phyloP scores from a whole-genome alignment of 140 eudicot species.

The Senecio squalidus region DNA sequence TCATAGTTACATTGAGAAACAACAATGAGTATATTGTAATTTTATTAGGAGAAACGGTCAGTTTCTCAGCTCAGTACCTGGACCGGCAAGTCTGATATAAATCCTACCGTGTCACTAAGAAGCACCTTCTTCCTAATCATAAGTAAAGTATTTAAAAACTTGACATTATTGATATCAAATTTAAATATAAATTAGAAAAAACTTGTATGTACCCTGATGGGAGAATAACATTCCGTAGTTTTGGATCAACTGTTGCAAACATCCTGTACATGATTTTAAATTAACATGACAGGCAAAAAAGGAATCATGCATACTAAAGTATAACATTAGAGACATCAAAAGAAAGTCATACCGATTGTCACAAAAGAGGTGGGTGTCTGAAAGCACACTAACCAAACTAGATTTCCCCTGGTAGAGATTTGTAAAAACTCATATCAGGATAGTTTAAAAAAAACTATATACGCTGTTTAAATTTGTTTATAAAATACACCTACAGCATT shows the following conservation, averaged over 20 bases:
- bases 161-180: neutral
- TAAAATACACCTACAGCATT: constrained; percentile 67
- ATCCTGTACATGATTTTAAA: constrained; percentile 41
- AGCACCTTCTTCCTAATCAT: constrained; percentile 78
- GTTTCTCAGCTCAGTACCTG: constrained; percentile 54
- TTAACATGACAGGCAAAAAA: neutral
- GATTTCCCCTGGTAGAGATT: constrained; percentile 76
- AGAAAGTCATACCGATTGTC: constrained; percentile 70
- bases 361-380: constrained; percentile 64
- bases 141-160: neutral
- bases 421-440: constrained; percentile 1
- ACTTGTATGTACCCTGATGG: constrained; percentile 77
- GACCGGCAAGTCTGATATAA: constrained; percentile 90
- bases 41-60: neutral
- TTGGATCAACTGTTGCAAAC: constrained; percentile 97
- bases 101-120: constrained; percentile 96
- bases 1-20: neutral
- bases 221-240: constrained; percentile 74
- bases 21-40: neutral
- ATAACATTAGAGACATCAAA: neutral
- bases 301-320: neutral
- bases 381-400: constrained; percentile 82
- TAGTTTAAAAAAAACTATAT: neutral
- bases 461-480: neutral
- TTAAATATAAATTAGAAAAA: neutral